Evolutionary conservation across 129 eudicot species (phyloP), one percentile per base, ranked within the genome.

Genomic region (Lactuca saligna): DNA sequence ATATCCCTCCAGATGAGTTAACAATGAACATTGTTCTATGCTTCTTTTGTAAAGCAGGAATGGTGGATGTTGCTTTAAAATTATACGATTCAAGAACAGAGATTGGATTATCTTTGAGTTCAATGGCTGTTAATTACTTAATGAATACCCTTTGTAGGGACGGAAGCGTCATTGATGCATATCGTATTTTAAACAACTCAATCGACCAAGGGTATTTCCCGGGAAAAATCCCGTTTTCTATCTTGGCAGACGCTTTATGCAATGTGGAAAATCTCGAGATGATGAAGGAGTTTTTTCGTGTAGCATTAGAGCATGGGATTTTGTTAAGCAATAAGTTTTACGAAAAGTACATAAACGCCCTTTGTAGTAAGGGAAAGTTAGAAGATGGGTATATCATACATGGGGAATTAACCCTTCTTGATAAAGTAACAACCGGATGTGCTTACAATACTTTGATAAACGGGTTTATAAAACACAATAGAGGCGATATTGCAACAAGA

Each of bases 21-120:
- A 93, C 98, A 14, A 81, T 93, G 95, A 89, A 86, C 74, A 81
- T 70, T 16, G 81, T 66, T 29, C 44, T 93, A 58, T 84, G 95
- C 79, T 84, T 86, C 51, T 87, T 93, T 66, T 89, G 96, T 74
- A 89, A 93, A 80, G 86, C 75, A 0, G 96, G 96, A 56, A 79
- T 81, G 92, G 83, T 83, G 41, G 98, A 92, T 58, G 71, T 81
- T 59, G 98, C 96, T 0, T 61, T 92, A 46, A 82, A 69, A 14
- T 68, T 92, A 74, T 92, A 80, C 54, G 62, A 84, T 72, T 75
- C 82, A 4, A 82, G 85, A 72, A 74, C 56, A 20, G 91, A 92
- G 69, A 65, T 88, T 49, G 95, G 96, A 65, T 80, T 88, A 17
- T 78, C 96, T 1, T 76, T 89, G 8, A 85, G 65, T 78, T 70